phyloP scores from a whole-genome alignment of 2,329 filamentous ascomycete species.

The Cadophora gregata region DNA sequence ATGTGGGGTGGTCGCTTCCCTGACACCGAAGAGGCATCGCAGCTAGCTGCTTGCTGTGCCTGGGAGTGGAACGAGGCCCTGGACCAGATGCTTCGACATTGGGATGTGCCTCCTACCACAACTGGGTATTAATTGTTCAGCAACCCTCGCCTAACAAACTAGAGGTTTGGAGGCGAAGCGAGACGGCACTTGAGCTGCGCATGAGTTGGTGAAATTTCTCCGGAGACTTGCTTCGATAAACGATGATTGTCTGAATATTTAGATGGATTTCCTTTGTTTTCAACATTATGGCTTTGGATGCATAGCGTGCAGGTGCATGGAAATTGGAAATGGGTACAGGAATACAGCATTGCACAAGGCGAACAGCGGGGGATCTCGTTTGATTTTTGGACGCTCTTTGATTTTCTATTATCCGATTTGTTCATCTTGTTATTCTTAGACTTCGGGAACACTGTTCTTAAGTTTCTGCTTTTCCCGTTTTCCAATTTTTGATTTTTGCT shows the following conservation, averaged over 20 bases:
- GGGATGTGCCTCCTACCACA: slow-evolving; percentile 66
- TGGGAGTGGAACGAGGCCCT: slow-evolving; percentile 72
- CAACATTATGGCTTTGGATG: background rate
- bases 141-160: background rate
- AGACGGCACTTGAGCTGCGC: background rate
- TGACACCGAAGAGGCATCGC: slow-evolving; percentile 58
- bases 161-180: background rate
- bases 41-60: slow-evolving; percentile 67
- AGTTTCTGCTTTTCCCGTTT: background rate
- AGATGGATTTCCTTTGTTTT: slow-evolving; percentile 2
- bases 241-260: background rate
- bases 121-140: slow-evolving; percentile 53
- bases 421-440: background rate
- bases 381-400: background rate
- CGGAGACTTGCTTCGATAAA: background rate
- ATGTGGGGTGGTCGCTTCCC: slow-evolving; percentile 74
- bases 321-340: background rate
- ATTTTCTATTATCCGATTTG: background rate
- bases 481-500: background rate
- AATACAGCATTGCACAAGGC: background rate
- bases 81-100: slow-evolving; percentile 70
- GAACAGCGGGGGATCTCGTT: slow-evolving; percentile 14
- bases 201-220: background rate
- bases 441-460: background rate
- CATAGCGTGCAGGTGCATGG: slow-evolving; percentile 21